Evolutionary conservation across 2,329 filamentous ascomycete genomes (phyloP), one percentile per base, ranked within the genome.

Genomic region (Arthrobotrys entomopaga): DNA sequence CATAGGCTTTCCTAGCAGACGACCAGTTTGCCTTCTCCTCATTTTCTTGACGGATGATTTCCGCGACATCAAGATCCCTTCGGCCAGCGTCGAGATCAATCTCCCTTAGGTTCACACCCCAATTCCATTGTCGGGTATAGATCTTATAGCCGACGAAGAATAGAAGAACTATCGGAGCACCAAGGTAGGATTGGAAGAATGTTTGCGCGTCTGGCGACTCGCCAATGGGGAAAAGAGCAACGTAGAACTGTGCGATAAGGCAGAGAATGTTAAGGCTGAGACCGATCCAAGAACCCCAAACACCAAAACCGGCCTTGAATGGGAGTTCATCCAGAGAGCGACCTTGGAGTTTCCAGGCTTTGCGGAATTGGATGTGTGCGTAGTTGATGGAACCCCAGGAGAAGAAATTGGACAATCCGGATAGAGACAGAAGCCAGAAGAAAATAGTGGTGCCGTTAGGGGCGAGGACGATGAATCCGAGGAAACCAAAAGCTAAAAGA

Each of bases 61-160:
- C 65, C 3, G 58, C 40, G 11, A 70, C 63, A 65, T 75, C 71
- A 19, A 75, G 19, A 49, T 75, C 71, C 43, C 71, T 75, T 57
- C 88, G 85, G 75, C 88, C 89, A 26, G 84, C 85, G 79, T 91
- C 88, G 64, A 91, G 84, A 77, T 91, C 89, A 66, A 91, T 90
- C 76, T 90, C 82, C 29, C 83, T 70, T 1, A 75, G 59, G 16
- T 75, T 81, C 2, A 86, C 80, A 24, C 80, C 84, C 60, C 89
- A 82, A 86, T 87, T 90, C 22, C 85, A 85, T 22, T 83, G 80
- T 40, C 86, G 83, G 84, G 91, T 91, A 88, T 88, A 91, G 71
- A 86, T 13, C 79, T 85, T 90, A 7, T 88, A 87, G 50, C 80
- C 79, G 43, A 83, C 48, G 84, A 86, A 88, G 80, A 88, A 88